phyloP scores from a whole-genome alignment of 805 yeast species.

The Schizosaccharomyces pombe region DNA sequence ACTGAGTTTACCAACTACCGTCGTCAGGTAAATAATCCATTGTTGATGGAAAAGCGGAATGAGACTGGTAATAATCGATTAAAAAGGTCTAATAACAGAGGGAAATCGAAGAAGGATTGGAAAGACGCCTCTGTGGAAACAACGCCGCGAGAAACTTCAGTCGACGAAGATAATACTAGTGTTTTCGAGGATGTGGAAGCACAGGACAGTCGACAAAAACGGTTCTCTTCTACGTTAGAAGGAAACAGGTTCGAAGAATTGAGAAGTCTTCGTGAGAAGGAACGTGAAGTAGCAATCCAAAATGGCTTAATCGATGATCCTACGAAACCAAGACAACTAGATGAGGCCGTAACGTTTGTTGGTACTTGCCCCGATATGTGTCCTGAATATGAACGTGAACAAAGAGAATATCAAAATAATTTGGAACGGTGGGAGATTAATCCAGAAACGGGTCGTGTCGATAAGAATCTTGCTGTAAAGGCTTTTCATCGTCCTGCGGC shows the following conservation, averaged over 20 bases:
- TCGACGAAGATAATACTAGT: background rate
- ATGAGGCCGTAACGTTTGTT: conserved; percentile 64
- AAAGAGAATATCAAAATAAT: conserved; percentile 70
- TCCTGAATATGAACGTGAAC: conserved; percentile 73
- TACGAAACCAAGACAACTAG: conserved; percentile 55
- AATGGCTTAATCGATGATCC: conserved; percentile 72
- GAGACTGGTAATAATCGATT: background rate
- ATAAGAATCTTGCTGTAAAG: conserved; percentile 45
- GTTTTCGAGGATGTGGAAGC: background rate
- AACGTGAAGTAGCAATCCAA: conserved; percentile 55
- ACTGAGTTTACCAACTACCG: background rate
- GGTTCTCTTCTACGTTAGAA: background rate
- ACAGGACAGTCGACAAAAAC: background rate
- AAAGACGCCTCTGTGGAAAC: background rate
- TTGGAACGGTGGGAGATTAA: conserved; percentile 59
- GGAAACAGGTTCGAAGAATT: conserved; percentile 19
- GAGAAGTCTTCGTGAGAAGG: conserved; percentile 48
- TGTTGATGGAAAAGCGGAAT: background rate
- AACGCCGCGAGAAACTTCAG: background rate
- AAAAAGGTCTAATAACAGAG: background rate
- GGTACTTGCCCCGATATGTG: conserved; percentile 92
- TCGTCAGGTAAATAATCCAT: background rate
- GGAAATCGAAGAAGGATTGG: background rate
- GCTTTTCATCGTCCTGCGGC: conserved; percentile 94
- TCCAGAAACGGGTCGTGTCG: conserved; percentile 32